These are phyloP conservation scores for Russula vinacea DNA, from an alignment of 768 basidiomycete species.

Conservation along the genomic window DNA sequence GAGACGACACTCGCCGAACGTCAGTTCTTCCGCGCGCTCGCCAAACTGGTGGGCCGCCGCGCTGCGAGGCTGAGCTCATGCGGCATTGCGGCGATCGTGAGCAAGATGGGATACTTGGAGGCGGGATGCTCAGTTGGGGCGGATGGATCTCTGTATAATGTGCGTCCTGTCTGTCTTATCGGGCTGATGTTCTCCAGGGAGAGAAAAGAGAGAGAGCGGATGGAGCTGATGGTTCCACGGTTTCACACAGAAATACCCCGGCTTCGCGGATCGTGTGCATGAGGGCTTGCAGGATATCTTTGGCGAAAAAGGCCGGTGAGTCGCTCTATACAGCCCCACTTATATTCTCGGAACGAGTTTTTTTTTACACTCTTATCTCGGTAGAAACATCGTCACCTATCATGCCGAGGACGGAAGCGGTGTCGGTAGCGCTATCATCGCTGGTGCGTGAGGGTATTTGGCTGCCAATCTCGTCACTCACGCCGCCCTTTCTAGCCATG, in stretches of 20 bases:
- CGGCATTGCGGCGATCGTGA: constrained; percentile 94
- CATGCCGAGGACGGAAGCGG: constrained; percentile 92
- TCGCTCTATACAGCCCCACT: constrained; percentile 21
- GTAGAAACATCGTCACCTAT: constrained; percentile 67
- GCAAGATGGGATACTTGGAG: constrained; percentile 91
- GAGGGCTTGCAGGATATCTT: constrained; percentile 93
- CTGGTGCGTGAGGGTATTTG: constrained; percentile 47
- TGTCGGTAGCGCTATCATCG: constrained; percentile 95
- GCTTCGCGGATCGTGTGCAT: constrained; percentile 89
- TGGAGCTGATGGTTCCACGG: not conserved
- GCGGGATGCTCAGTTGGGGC: constrained; percentile 87
- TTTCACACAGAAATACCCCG: constrained; percentile 82
- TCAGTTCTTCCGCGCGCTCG: constrained; percentile 94
- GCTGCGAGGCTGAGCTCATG: constrained; percentile 91
- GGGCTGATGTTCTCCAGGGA: not conserved
- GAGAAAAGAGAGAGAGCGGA: not conserved
- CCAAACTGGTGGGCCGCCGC: constrained; percentile 82
- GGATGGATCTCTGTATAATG: constrained; percentile 94
- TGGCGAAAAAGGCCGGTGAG: constrained; percentile 90
- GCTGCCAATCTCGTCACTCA: not conserved
- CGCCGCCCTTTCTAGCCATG: constrained; percentile 58
- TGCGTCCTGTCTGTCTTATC: constrained; percentile 39
- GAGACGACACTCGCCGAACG: constrained; percentile 96
- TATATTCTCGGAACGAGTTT: not conserved
- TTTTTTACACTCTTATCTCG: not conserved